A percentile compares a stretch with the other conserved stretches of the same genome.
Evolutionary conservation across 2,329 filamentous ascomycete species (phyloP).

Genomic region (Colletotrichum sublineola): DNA sequence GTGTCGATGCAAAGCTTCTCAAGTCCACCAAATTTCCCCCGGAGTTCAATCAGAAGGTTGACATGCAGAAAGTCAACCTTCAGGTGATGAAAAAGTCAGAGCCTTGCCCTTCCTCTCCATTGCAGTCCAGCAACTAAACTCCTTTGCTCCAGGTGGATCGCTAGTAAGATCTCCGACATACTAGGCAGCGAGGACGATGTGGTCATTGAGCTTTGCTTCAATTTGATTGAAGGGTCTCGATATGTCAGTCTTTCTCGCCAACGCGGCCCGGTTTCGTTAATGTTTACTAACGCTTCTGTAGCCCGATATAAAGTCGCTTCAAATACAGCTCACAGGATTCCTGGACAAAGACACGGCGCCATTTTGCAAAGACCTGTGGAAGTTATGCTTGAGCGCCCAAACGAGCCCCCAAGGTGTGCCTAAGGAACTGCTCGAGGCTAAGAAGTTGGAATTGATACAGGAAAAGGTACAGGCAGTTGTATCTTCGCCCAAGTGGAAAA

Average conservation of each 20-base stretch:
- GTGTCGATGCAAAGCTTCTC: slow-evolving; percentile 89
- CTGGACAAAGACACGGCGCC: slow-evolving; percentile 89
- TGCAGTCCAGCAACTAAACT: slow-evolving; percentile 31
- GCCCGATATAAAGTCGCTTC: slow-evolving; percentile 95
- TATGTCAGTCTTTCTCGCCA: slow-evolving; percentile 71
- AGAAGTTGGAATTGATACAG: slow-evolving; percentile 94
- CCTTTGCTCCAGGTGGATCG: slow-evolving; percentile 83
- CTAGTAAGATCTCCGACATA: slow-evolving; percentile 86
- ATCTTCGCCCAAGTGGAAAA: not conserved
- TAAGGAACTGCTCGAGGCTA: slow-evolving; percentile 93
- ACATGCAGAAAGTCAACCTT: slow-evolving; percentile 96
- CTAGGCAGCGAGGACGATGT: slow-evolving; percentile 96
- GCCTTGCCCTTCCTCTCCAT: not conserved
- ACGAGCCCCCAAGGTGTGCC: slow-evolving; percentile 90
- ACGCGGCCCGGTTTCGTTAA: slow-evolving; percentile 3
- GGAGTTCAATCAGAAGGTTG: slow-evolving; percentile 95
- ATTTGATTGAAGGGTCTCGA: slow-evolving; percentile 78
- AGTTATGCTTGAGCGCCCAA: slow-evolving; percentile 90
- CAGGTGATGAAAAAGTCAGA: slow-evolving; percentile 95
- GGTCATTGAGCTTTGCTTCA: slow-evolving; percentile 86
- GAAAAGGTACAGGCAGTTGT: slow-evolving; percentile 77
- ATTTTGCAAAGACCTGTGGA: slow-evolving; percentile 97
- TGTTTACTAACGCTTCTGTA: slow-evolving; percentile 56
- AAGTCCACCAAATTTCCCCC: slow-evolving; percentile 93
- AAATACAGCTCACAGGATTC: slow-evolving; percentile 95